These are phyloP conservation scores for Gracilariopsis chorda DNA, from an alignment of 23 red algal species.

Conservation along the genomic window DNA sequence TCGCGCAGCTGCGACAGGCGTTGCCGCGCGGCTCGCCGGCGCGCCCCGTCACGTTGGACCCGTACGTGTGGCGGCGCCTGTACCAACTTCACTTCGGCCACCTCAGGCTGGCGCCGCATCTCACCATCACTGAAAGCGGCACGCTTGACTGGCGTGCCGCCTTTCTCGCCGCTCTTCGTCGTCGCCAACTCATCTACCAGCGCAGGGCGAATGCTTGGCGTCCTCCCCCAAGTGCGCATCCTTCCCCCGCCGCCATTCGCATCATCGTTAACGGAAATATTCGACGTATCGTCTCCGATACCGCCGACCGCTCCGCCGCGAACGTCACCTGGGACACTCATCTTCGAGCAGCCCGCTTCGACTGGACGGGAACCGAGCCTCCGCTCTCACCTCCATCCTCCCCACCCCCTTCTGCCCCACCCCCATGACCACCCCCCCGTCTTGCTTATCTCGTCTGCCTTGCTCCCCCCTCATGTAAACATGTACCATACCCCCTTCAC, in stretches of 20 bases:
- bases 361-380: conserved; percentile 11
- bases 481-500: neutral
- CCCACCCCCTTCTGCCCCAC: neutral
- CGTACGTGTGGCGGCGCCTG: conserved; percentile 31
- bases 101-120: neutral
- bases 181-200: neutral
- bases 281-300: conserved; percentile 22
- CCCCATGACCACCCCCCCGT: neutral
- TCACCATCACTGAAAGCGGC: conserved; percentile 33
- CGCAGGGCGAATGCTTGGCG: conserved; percentile 14
- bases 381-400: neutral
- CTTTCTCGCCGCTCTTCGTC: conserved; percentile 18
- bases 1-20: conserved; percentile 12
- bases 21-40: conserved; percentile 2
- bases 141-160: conserved; percentile 53
- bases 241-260: neutral
- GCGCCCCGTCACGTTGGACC: conserved; percentile 34
- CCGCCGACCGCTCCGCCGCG: conserved; percentile 9
- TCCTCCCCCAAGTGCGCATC: neutral
- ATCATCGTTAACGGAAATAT: conserved; percentile 9
- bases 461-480: neutral
- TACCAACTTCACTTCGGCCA: conserved; percentile 39
- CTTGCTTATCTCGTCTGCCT: neutral
- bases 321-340: conserved; percentile 36
- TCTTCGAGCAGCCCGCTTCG: conserved; percentile 18